phyloP scores from a whole-genome alignment of 345 rosid species.

The Hypericum androsaemum region DNA sequence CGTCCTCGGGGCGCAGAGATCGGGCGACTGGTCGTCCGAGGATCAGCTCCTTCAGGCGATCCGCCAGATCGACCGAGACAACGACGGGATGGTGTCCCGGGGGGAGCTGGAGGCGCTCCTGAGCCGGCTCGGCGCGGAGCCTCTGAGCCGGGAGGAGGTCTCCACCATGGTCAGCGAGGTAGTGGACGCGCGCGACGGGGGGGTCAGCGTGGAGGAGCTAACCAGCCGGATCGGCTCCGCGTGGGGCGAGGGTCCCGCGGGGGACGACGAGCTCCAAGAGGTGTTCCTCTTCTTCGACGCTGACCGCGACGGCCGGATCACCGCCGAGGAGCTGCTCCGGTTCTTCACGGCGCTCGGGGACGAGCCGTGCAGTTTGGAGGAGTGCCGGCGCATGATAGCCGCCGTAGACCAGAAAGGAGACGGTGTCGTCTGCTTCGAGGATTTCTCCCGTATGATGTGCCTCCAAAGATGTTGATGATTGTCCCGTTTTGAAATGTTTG shows the following conservation, averaged over 20 bases:
- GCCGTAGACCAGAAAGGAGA: slow-evolving; percentile 59
- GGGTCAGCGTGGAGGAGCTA: slow-evolving; percentile 47
- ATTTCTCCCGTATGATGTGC: slow-evolving; percentile 76
- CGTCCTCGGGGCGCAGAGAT: slow-evolving; percentile 28
- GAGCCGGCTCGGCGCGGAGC: slow-evolving; percentile 39
- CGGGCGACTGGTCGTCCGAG: slow-evolving; percentile 40
- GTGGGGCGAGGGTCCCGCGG: slow-evolving; percentile 30
- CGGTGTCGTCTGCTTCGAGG: slow-evolving; percentile 89
- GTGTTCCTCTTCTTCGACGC: slow-evolving; percentile 66
- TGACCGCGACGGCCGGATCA: slow-evolving; percentile 79
- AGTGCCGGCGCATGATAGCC: slow-evolving; percentile 88
- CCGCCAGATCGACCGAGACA: slow-evolving; percentile 42
- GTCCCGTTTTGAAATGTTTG: neutral
- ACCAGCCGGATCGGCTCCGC: slow-evolving; percentile 36
- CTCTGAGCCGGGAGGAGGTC: slow-evolving; percentile 52
- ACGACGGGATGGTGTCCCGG: slow-evolving; percentile 47
- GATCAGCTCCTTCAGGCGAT: slow-evolving; percentile 35
- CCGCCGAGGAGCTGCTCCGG: slow-evolving; percentile 63
- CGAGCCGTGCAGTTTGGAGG: slow-evolving; percentile 67
- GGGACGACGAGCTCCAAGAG: slow-evolving; percentile 56
- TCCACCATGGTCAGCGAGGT: slow-evolving; percentile 49
- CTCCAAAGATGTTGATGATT: slow-evolving; percentile 1
- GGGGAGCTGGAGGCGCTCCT: slow-evolving; percentile 56
- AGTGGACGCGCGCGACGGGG: slow-evolving; percentile 35
- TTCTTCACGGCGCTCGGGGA: slow-evolving; percentile 56